Evolutionary conservation across 148 eudicot species (phyloP).

Genomic region (Heliamphora exappendiculata): DNA sequence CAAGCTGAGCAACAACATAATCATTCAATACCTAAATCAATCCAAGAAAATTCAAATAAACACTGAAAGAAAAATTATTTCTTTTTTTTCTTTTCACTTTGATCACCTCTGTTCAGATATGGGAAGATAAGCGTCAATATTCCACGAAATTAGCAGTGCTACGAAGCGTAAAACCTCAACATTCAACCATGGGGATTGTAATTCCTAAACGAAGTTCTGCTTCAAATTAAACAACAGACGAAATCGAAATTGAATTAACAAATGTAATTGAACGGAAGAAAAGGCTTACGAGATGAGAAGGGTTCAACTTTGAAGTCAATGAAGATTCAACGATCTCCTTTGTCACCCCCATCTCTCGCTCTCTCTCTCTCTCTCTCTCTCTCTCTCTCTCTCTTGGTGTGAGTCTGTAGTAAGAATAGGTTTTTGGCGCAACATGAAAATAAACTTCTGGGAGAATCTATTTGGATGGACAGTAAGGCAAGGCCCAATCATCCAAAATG

Average conservation of each 20-base stretch:
- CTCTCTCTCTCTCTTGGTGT: background rate
- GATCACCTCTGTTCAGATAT: background rate
- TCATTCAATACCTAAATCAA: no score
- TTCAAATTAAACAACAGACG: background rate
- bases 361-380: constrained; percentile 6
- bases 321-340: constrained; percentile 20
- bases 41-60: background rate
- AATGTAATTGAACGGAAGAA: background rate
- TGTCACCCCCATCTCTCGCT: constrained; percentile 24
- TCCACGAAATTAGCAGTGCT: background rate
- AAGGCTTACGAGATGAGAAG: constrained; percentile 17
- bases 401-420: no score
- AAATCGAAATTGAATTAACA: background rate
- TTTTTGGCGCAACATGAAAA: no score
- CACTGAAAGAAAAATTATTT: background rate
- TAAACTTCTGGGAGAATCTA: no score
- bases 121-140: background rate
- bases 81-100: background rate
- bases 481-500: no score
- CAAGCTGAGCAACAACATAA: no score
- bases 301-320: constrained; percentile 21
- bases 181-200: background rate
- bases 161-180: background rate
- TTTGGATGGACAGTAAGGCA: no score
- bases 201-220: background rate